Base-by-base conservation (phyloP, 805 yeast species). In the Starmerella lactis-condensi region DNA sequence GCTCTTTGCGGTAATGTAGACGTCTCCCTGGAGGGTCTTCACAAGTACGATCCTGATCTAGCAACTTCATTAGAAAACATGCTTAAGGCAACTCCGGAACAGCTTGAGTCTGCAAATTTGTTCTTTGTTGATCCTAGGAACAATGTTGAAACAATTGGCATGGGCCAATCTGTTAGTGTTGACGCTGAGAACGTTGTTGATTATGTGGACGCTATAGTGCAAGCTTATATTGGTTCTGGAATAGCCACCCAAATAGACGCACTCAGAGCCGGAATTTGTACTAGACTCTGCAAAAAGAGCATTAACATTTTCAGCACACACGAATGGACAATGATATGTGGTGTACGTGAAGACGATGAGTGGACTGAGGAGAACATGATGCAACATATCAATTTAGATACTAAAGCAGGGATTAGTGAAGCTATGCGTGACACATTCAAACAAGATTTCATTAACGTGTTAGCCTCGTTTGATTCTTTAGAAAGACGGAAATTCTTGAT, bases 341-440 rank as follows among this genome's bases (percentile, higher is more conserved):
- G 69, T 37, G 67, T 68, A 3, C 36, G 31, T 10, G 17, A 30
- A 6, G 71, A 71, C 27, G 96, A 85, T 47, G 95, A 85, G 46
- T 89, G 96, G 95, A 45, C 55, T 11, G 32, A 38, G 6, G 49
- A 40, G 25, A 70, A 89, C 0, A 54, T 85, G 17, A 42, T 60
- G 5, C 59, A 67, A 2, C 61, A 72, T 0, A 57, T 85, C 11
- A 68, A 68, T 41, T 93, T 95, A 0, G 91, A 83, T 43, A n/a
- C n/a, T n/a, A n/a, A n/a, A n/a, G n/a, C n/a, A n/a, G n/a, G n/a
- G n/a, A n/a, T n/a, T n/a, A n/a, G n/a, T n/a, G n/a, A n/a, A n/a
- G n/a, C n/a, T 96, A 85, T 53, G 98, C 96, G 2, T 85, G 75
- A 46, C 65, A 67, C 3, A 64, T 65, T 45, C 83, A 74, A 22